Evolutionary conservation across 768 basidiomycete species (phyloP).

Genomic region (Mrakia blollopis): DNA sequence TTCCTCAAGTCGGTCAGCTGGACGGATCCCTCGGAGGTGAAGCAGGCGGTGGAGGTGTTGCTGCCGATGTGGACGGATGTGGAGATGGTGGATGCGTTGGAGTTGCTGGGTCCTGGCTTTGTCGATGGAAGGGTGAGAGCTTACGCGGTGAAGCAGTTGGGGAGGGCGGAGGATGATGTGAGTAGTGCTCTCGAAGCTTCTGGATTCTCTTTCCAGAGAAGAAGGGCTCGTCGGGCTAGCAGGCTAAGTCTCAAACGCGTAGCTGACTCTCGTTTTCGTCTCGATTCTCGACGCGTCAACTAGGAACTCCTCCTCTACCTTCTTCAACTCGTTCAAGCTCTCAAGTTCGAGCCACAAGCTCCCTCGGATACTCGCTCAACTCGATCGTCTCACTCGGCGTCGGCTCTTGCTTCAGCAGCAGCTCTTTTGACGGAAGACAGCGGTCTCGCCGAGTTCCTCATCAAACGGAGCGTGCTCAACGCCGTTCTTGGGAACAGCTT

Average conservation of each 20-base stretch:
- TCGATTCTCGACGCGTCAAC: not conserved
- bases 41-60: constrained; percentile 93
- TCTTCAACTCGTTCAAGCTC: constrained; percentile 91
- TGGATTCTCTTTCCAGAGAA: not conserved
- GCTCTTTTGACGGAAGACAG: constrained; percentile 65
- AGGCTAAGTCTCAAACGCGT: not conserved
- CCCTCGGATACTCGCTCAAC: constrained; percentile 43
- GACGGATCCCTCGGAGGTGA: constrained; percentile 92
- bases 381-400: constrained; percentile 49
- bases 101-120: constrained; percentile 84
- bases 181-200: constrained; percentile 42
- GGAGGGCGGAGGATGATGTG: constrained; percentile 90
- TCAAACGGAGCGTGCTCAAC: constrained; percentile 75
- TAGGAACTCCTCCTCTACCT: constrained; percentile 90
- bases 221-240: too few species aligned
- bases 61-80: constrained; percentile 96
- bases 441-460: constrained; percentile 87
- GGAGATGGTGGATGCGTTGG: constrained; percentile 92
- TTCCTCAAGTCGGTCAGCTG: constrained; percentile 97
- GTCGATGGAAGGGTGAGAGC: constrained; percentile 65
- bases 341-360: constrained; percentile 69
- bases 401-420: constrained; percentile 43
- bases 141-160: constrained; percentile 88
- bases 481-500: constrained; percentile 80
- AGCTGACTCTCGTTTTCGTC: not conserved